Evolutionary conservation across 2,329 filamentous ascomycete species (phyloP).

Genomic region (Penicillium expansum): DNA sequence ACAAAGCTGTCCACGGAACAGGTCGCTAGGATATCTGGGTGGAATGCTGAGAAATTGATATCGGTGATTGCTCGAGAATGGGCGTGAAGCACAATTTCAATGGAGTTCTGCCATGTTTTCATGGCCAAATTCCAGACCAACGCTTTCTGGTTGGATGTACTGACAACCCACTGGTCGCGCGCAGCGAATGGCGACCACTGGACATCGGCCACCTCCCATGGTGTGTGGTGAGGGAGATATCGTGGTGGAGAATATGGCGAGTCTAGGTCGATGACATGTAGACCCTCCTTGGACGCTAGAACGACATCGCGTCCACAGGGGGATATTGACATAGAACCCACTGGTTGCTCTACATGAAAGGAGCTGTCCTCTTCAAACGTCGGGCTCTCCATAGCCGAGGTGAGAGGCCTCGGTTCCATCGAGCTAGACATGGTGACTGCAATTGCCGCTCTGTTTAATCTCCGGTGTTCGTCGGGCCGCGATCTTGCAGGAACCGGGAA

Average conservation of each 20-base stretch:
- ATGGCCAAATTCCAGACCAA: slow-evolving; percentile 89
- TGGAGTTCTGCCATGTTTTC: slow-evolving; percentile 67
- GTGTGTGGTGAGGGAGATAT: slow-evolving; percentile 77
- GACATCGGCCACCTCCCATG: slow-evolving; percentile 94
- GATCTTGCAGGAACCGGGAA: slow-evolving; percentile 4
- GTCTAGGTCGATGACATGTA: slow-evolving; percentile 90
- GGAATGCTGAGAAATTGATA: slow-evolving; percentile 92
- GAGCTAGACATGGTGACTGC: slow-evolving; percentile 32
- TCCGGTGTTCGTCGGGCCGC: slow-evolving; percentile 10
- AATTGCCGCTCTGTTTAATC: slow-evolving; percentile 6
- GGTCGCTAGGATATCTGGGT: slow-evolving; percentile 83
- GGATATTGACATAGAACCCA: slow-evolving; percentile 90
- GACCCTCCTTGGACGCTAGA: slow-evolving; percentile 81
- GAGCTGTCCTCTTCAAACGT: slow-evolving; percentile 83
- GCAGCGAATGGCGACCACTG: slow-evolving; percentile 94
- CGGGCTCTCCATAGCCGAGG: slow-evolving; percentile 73
- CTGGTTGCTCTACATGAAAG: slow-evolving; percentile 74
- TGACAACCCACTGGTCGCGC: slow-evolving; percentile 89
- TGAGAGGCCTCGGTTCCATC: slow-evolving; percentile 39
- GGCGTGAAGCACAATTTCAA: slow-evolving; percentile 83
- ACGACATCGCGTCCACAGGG: slow-evolving; percentile 88
- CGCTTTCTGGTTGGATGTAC: slow-evolving; percentile 90
- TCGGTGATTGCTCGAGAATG: slow-evolving; percentile 89
- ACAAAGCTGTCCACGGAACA: slow-evolving; percentile 92
- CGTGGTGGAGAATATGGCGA: slow-evolving; percentile 83